Conservation (phyloP, 352 stramenopile species). For the Phytopythium montanum region DNA sequence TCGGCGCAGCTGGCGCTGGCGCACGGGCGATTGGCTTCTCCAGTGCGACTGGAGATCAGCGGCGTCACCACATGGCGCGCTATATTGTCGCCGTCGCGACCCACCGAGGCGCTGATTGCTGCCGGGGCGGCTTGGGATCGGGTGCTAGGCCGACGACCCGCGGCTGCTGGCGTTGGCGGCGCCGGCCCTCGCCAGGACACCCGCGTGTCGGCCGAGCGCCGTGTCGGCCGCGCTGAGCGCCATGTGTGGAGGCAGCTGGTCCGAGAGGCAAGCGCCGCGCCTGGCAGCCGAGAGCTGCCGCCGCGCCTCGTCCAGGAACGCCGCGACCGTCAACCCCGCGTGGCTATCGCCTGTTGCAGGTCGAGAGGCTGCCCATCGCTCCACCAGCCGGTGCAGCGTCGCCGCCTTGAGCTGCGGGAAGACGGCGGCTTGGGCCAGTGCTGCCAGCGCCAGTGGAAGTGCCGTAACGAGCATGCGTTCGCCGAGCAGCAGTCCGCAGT, state of each 20-base stretch:
- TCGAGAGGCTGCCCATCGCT: conserved; percentile 23
- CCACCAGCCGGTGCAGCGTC: conserved; percentile 52
- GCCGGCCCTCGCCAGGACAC: conserved; percentile 1
- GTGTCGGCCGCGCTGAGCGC: conserved; percentile 54
- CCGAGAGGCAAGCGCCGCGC: conserved; percentile 41
- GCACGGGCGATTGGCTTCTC: too few relatives aligned
- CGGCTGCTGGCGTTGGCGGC: background rate
- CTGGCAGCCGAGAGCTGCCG: conserved; percentile 40
- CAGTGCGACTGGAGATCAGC: too few relatives aligned
- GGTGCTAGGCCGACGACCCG: background rate
- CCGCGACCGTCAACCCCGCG: conserved; percentile 49
- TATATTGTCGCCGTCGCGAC: too few relatives aligned
- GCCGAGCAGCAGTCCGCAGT: conserved; percentile 35
- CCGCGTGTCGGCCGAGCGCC: conserved; percentile 11
- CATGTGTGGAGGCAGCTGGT: conserved; percentile 37
- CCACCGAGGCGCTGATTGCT: too few relatives aligned
- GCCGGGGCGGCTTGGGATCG: too few relatives aligned
- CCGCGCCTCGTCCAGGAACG: conserved; percentile 62
- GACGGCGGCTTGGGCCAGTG: conserved; percentile 34
- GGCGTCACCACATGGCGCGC: too few relatives aligned
- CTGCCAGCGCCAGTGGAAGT: conserved; percentile 25
- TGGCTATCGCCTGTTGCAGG: conserved; percentile 14
- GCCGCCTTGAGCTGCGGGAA: conserved; percentile 49
- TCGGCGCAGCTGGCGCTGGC: too few relatives aligned
- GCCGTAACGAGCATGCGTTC: conserved; percentile 13